These are phyloP conservation scores for Colletotrichum sojae DNA, from an alignment of 2,329 filamentous ascomycete species.

Conservation along the genomic window DNA sequence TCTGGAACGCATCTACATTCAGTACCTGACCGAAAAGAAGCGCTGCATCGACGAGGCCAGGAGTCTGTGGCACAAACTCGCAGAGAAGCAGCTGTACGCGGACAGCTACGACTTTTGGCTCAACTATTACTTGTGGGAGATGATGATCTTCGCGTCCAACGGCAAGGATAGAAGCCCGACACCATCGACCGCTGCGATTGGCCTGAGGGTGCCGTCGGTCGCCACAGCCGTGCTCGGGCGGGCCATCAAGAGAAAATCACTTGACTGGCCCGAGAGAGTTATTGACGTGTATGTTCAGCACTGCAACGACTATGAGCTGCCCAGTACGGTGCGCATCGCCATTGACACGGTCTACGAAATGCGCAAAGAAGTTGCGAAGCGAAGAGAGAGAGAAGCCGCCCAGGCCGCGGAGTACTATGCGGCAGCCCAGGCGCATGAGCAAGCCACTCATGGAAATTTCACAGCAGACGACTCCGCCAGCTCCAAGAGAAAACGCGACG, in stretches of 20 bases:
- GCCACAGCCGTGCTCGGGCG: constrained; percentile 84
- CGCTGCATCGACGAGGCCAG: constrained; percentile 83
- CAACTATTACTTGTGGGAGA: constrained; percentile 92
- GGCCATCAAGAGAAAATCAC: constrained; percentile 72
- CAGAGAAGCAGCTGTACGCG: constrained; percentile 73
- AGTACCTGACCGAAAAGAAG: constrained; percentile 89
- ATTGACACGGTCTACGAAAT: constrained; percentile 81
- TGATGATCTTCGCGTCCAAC: constrained; percentile 72
- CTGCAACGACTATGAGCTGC: constrained; percentile 91
- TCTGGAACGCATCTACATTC: constrained; percentile 91
- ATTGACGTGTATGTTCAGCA: constrained; percentile 82
- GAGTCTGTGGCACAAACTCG: constrained; percentile 81
- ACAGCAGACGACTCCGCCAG: constrained; percentile 52
- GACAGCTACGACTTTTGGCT: constrained; percentile 95
- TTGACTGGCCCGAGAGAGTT: constrained; percentile 85
- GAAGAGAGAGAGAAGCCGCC: constrained; percentile 76
- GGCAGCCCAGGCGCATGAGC: constrained; percentile 53
- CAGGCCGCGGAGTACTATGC: constrained; percentile 69
- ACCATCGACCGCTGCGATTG: constrained; percentile 60
- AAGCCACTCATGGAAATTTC: constrained; percentile 47
- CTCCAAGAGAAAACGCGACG: constrained; percentile 83
- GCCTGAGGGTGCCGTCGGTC: constrained; percentile 75
- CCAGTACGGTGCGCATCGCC: constrained; percentile 80
- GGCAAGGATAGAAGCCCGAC: constrained; percentile 68
- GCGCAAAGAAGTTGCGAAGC: constrained; percentile 73